Evolutionary conservation across 768 basidiomycete species (phyloP), one percentile per base, ranked within the genome.

Genomic region (Tephrocybe sp.): DNA sequence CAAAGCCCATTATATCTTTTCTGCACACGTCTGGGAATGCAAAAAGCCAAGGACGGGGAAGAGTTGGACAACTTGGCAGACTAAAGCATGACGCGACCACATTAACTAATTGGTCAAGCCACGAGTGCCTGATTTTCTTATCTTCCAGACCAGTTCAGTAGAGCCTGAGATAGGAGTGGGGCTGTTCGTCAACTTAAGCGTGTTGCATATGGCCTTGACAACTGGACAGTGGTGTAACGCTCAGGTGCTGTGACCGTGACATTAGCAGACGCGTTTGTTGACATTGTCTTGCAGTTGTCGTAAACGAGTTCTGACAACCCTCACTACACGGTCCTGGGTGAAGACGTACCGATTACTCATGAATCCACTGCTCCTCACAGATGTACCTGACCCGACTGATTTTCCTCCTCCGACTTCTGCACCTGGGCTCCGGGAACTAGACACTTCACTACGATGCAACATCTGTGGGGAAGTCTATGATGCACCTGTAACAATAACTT

Each of bases 391-490:
- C 53, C 85, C 88, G 0, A 81, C 82, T 10, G 90, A 91, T 62
- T 92, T 92, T 56, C 77, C 85, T 0, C 64, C 63, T n/a, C 49
- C 60, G 8, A 25, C 65, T 5, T 54, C 55, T 26, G 74, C 80
- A 3, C 74, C 80, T 12, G 80, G 81, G n/a, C 70, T 93, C 11
- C 74, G 79, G 21, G 69, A 71, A 24, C 66, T 93, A 15, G 91
- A 93, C 58, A 64, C 75, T 17, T 76, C 85, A 9, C 69, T 88
- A 53, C 76, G 87, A 14, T 93, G 91, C 59, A 76, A 78, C 23
- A 90, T 93, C 48, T 93, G 91, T 62, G 75, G 83, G 33, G 88
- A 91, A 53, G 73, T 85, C 28, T 88, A 81, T 60, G 79, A 79
- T 45, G 89, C 77, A 0, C 91, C 91, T 4, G 84, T 93, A 23